Conservation (phyloP, 306 rosid genomes). For the Echinosophora koreensis region DNA sequence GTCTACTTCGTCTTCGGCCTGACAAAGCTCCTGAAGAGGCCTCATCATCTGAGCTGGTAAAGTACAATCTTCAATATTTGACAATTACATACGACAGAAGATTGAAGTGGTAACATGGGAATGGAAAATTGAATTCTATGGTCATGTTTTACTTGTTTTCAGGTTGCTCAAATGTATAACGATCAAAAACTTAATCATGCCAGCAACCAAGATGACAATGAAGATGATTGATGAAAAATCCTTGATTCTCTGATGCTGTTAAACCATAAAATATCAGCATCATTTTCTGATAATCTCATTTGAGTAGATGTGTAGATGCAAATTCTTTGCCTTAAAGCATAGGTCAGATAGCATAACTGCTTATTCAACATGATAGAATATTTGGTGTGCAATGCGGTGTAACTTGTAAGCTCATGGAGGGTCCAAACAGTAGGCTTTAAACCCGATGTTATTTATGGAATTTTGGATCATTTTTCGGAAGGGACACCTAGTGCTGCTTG, state of each 20-base stretch:
- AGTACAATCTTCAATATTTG: conserved; percentile 22
- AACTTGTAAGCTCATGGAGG: conserved; percentile 20
- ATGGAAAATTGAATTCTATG: conserved; percentile 16
- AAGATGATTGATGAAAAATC: conserved; percentile 64
- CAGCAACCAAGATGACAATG: conserved; percentile 66
- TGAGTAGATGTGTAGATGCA: conserved; percentile 19
- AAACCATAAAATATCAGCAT: background rate
- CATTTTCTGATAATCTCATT: background rate
- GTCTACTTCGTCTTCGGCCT: conserved; percentile 75
- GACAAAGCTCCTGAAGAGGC: conserved; percentile 92
- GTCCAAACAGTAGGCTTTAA: conserved; percentile 34
- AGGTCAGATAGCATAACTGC: conserved; percentile 26
- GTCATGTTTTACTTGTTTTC: conserved; percentile 29
- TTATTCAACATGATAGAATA: conserved; percentile 12
- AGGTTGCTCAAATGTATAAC: conserved; percentile 92
- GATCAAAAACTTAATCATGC: conserved; percentile 74
- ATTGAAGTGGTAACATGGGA: conserved; percentile 18
- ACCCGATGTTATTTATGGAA: conserved; percentile 1
- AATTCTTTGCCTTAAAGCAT: conserved; percentile 40
- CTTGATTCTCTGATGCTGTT: conserved; percentile 39
- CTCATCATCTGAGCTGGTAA: conserved; percentile 84
- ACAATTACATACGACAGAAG: conserved; percentile 11
- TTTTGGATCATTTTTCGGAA: conserved; percentile 5
- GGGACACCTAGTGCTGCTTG: background rate
- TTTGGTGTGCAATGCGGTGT: conserved; percentile 24